Percentiles rank a stretch among this genome's conserved stretches.
phyloP scores from a whole-genome alignment of 2,329 filamentous ascomycete genomes.

The Colletotrichum tamarilloi region DNA sequence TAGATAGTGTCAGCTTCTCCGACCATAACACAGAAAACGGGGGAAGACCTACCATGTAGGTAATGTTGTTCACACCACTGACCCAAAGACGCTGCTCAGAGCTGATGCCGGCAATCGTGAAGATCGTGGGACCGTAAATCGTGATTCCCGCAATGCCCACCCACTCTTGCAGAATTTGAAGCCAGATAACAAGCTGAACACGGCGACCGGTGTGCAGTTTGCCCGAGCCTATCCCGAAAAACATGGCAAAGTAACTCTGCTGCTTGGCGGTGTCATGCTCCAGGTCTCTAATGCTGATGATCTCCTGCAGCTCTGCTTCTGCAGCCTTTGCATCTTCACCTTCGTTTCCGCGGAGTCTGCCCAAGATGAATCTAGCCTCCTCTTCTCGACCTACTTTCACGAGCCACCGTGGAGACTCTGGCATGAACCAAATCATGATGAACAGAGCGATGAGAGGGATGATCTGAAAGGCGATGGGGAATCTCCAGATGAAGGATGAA shows the following conservation, averaged over 20 bases:
- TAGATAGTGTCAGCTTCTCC: not conserved
- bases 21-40: too few species aligned
- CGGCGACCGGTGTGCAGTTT: conserved; percentile 75
- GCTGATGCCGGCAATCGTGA: conserved; percentile 74
- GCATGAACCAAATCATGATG: conserved; percentile 71
- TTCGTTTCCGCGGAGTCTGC: conserved; percentile 69
- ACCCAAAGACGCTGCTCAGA: conserved; percentile 72
- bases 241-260: conserved; percentile 73
- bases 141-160: conserved; percentile 77
- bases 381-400: conserved; percentile 74
- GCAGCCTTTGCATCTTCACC: conserved; percentile 57
- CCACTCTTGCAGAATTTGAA: conserved; percentile 79
- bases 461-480: conserved; percentile 78
- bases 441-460: conserved; percentile 70
- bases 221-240: conserved; percentile 73
- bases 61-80: conserved; percentile 63
- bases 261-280: conserved; percentile 70
- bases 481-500: conserved; percentile 72
- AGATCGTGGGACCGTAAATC: conserved; percentile 68
- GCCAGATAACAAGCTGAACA: conserved; percentile 77
- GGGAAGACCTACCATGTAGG: conserved; percentile 64
- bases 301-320: conserved; percentile 74
- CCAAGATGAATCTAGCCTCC: conserved; percentile 74
- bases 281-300: conserved; percentile 61
- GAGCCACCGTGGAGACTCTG: conserved; percentile 76